Evolutionary conservation across 2,329 filamentous ascomycete genomes (phyloP).

Genomic region (Thelonectria blattea): DNA sequence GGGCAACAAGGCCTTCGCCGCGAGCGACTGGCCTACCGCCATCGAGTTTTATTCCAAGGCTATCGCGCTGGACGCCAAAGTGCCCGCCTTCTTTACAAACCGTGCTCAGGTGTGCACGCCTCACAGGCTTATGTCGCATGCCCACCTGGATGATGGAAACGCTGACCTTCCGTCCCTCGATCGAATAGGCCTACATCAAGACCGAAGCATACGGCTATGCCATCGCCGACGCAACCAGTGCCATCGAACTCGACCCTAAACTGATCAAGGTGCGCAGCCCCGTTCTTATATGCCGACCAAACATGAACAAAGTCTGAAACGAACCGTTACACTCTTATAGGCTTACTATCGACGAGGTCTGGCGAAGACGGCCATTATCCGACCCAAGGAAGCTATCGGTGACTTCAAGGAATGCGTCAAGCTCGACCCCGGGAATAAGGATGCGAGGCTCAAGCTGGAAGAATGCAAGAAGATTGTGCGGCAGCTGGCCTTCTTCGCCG

Average conservation of each 20-base stretch:
- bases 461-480: conserved; percentile 96
- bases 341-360: conserved; percentile 94
- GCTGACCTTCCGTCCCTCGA: conserved; percentile 46
- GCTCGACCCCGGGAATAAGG: conserved; percentile 86
- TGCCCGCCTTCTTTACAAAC: conserved; percentile 93
- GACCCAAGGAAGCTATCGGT: conserved; percentile 83
- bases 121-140: neutral
- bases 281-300: neutral
- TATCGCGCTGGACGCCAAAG: conserved; percentile 80
- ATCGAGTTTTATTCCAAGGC: conserved; percentile 86
- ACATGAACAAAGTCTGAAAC: conserved; percentile 10
- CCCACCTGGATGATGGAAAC: conserved; percentile 43
- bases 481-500: conserved; percentile 89
- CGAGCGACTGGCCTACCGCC: conserved; percentile 84
- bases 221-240: conserved; percentile 87
- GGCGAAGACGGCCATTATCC: conserved; percentile 88
- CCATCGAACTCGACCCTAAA: conserved; percentile 84
- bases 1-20: conserved; percentile 90
- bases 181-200: conserved; percentile 83
- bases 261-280: conserved; percentile 77
- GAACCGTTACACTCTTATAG: conserved; percentile 50
- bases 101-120: conserved; percentile 78
- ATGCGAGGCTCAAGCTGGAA: conserved; percentile 86
- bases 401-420: conserved; percentile 93
- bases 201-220: conserved; percentile 94